Evolutionary conservation across 257 asterid genomes (phyloP).

Genomic region (Solanum sparsipilum): DNA sequence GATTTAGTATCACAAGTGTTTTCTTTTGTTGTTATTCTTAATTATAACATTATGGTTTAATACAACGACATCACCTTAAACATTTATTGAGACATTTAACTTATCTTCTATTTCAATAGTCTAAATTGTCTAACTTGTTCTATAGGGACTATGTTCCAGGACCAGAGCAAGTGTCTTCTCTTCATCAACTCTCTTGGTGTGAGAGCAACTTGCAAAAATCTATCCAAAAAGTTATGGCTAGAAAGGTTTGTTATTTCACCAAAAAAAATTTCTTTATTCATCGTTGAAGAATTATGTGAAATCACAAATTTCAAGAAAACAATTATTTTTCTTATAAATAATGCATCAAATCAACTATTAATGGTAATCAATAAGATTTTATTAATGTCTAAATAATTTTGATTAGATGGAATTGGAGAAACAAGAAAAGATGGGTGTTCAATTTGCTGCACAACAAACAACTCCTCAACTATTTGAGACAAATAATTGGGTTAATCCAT

Average conservation of each 20-base stretch:
- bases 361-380: background rate
- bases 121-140: background rate
- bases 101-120: too few relatives aligned
- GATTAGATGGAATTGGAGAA: constrained; percentile 12
- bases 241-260: background rate
- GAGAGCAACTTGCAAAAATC: background rate
- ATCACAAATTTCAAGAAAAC: too few relatives aligned
- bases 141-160: background rate
- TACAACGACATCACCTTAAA: background rate
- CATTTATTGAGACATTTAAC: background rate
- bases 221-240: background rate
- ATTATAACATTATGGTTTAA: background rate
- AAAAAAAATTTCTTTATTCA: too few relatives aligned
- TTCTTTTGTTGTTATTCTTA: background rate
- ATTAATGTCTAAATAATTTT: background rate
- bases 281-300: background rate
- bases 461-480: background rate
- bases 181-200: background rate
- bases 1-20: background rate
- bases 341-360: background rate
- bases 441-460: background rate
- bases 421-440: background rate
- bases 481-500: background rate
- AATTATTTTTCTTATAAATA: too few relatives aligned
- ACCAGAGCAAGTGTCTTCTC: background rate